Evolutionary conservation across 2,329 filamentous ascomycete species (phyloP).

Genomic region (Talaromyces sp.): DNA sequence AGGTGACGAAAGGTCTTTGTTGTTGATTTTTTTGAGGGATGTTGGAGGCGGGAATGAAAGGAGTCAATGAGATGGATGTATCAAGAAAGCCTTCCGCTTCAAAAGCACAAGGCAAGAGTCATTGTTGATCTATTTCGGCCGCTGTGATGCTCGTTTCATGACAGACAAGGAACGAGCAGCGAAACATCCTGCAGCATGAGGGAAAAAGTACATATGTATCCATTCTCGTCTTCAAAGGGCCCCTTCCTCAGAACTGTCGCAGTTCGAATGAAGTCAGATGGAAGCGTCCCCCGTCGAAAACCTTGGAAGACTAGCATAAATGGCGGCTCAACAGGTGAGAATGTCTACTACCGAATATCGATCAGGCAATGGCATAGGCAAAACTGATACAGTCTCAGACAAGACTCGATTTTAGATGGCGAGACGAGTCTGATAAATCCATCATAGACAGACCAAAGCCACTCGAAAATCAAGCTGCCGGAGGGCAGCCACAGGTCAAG

Average conservation of each 20-base stretch:
- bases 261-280: background rate
- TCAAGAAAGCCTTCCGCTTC: no score
- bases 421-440: background rate
- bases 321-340: background rate
- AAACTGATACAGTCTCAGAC: background rate
- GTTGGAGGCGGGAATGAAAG: no score
- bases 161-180: background rate
- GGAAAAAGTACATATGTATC: slow-evolving; percentile 7
- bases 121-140: no score
- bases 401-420: background rate
- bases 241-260: background rate
- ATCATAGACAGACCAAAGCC: background rate
- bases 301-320: background rate
- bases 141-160: no score
- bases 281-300: background rate
- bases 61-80: no score
- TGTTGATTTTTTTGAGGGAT: no score
- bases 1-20: no score
- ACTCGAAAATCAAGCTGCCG: background rate
- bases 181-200: background rate
- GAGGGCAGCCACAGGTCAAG: background rate
- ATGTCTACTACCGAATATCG: background rate
- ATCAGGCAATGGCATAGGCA: background rate
- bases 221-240: slow-evolving; percentile 1
- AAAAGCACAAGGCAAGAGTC: no score